Percentiles rank a stretch among this genome's conserved stretches.
Conservation (phyloP, 768 basidiomycete species). For the Leccinum truebloodii region DNA sequence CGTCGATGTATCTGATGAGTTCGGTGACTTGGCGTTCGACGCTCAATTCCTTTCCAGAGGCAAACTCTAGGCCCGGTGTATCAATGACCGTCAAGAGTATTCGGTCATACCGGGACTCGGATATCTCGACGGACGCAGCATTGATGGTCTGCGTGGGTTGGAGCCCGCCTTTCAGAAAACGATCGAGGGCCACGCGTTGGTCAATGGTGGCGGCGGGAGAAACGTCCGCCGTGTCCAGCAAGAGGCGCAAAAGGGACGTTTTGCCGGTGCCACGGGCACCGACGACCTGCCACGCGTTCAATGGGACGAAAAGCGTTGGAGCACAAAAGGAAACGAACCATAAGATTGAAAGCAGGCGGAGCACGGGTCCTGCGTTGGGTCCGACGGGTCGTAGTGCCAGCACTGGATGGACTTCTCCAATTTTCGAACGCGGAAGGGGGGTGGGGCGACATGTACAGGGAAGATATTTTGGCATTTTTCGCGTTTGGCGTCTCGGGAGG, state of each 20-base stretch:
- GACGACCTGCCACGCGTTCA: constrained; percentile 54
- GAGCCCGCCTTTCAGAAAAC: constrained; percentile 60
- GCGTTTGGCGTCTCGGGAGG: constrained; percentile 21
- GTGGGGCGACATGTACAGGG: constrained; percentile 62
- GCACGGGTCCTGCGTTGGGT: constrained; percentile 65
- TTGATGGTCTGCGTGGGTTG: constrained; percentile 65
- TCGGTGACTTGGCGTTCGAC: constrained; percentile 76
- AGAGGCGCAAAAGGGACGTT: constrained; percentile 75
- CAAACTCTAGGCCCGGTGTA: constrained; percentile 82
- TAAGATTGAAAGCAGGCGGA: constrained; percentile 82
- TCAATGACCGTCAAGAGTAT: constrained; percentile 80
- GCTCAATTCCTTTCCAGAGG: constrained; percentile 68
- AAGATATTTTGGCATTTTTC: constrained; percentile 58
- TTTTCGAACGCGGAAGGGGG: constrained; percentile 66
- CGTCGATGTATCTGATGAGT: constrained; percentile 77
- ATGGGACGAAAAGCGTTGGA: background rate
- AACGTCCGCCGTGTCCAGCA: constrained; percentile 83
- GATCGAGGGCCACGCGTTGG: constrained; percentile 64
- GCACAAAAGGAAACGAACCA: constrained; percentile 48
- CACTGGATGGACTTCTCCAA: constrained; percentile 42
- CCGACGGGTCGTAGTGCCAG: constrained; percentile 45
- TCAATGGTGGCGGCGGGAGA: constrained; percentile 76
- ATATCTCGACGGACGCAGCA: constrained; percentile 76
- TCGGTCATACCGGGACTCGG: constrained; percentile 80
- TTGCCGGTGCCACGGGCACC: constrained; percentile 84